Evolutionary conservation across 139 green algal species (phyloP), one percentile per base, ranked within the genome.

Genomic region (Chlamydomonas sphaeroides): DNA sequence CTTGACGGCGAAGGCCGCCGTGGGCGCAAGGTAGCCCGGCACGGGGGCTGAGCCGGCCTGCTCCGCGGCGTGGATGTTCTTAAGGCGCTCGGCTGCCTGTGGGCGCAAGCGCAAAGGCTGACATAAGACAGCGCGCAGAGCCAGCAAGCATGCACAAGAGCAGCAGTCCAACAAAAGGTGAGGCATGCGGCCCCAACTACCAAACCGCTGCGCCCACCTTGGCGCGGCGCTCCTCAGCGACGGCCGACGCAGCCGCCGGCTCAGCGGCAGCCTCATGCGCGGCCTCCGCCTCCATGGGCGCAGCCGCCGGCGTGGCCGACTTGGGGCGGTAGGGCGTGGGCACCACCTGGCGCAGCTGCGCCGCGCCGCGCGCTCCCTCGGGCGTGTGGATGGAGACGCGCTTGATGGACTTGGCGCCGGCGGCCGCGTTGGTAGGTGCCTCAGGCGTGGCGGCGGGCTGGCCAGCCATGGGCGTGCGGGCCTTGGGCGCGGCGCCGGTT

Each of bases 331-430:
- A 80, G 3, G 72, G 72, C 39, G 72, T 80, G 33, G 72, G 72
- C 20, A 71, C 74, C 26, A 80, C 74, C 59, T 70, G 59, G 21
- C 75, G 61, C 32, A 32, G 75, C 32, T 45, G n/a, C 20, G 32
- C 75, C 0, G 33, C 32, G 45, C 36, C 38, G 35, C 75, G 61
- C 1, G 75, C 32, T 0, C 61, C 75, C 75, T 82, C 75, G 7
- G 75, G 75, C 8, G 75, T 82, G 62, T 72, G 42, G 63, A 82
- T 82, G 14, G 75, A 82, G 5, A 82, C 75, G 41, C 75, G 75
- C 75, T 82, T 82, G 14, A n/a, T 10, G 8, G 75, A 82, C 75
- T 82, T 82, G 42, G 61, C 45, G n/a, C 61, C 62, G 0, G 41
- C 36, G 7, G 75, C 62, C 2, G 75, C 62, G 33, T 65, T 51